Evolutionary conservation across 176 grass and related monocot genomes (phyloP).

Genomic region (Cocos nucifera): DNA sequence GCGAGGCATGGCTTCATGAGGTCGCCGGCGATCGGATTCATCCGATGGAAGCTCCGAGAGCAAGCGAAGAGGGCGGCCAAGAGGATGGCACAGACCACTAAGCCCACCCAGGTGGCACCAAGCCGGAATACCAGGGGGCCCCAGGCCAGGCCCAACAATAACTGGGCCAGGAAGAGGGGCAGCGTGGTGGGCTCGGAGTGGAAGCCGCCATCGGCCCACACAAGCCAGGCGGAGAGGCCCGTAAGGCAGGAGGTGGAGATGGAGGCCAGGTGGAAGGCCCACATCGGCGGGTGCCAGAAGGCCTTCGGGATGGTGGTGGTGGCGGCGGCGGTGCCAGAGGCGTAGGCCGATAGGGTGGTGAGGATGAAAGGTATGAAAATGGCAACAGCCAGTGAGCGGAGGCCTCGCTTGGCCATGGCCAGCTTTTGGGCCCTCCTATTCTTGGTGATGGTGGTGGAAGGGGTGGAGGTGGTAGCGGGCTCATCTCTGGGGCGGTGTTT

Average conservation of each 20-base stretch:
- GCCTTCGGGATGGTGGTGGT: slow-evolving; percentile 14
- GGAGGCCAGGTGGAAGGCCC: slow-evolving; percentile 38
- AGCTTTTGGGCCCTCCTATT: slow-evolving; percentile 10
- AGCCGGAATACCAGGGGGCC: slow-evolving; percentile 35
- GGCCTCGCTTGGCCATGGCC: slow-evolving; percentile 26
- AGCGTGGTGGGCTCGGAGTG: slow-evolving; percentile 38
- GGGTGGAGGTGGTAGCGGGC: background rate
- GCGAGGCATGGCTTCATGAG: slow-evolving; percentile 53
- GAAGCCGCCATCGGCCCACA: slow-evolving; percentile 76
- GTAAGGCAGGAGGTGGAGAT: slow-evolving; percentile 42
- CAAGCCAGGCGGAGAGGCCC: slow-evolving; percentile 69
- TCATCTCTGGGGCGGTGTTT: slow-evolving; percentile 25
- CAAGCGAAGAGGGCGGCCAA: slow-evolving; percentile 18
- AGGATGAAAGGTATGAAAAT: slow-evolving; percentile 7
- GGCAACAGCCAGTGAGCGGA: slow-evolving; percentile 42
- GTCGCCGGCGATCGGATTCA: slow-evolving; percentile 53
- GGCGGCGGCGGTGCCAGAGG: slow-evolving; percentile 21
- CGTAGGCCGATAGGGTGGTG: too few relatives aligned
- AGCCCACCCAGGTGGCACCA: slow-evolving; percentile 6
- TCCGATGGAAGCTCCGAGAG: slow-evolving; percentile 32
- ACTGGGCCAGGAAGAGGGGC: slow-evolving; percentile 36
- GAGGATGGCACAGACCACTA: slow-evolving; percentile 32
- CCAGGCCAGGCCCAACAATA: slow-evolving; percentile 29
- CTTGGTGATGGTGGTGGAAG: background rate
- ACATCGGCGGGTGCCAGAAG: background rate